phyloP scores from a whole-genome alignment of 148 eudicot species.

The Dysphania ambrosioides region DNA sequence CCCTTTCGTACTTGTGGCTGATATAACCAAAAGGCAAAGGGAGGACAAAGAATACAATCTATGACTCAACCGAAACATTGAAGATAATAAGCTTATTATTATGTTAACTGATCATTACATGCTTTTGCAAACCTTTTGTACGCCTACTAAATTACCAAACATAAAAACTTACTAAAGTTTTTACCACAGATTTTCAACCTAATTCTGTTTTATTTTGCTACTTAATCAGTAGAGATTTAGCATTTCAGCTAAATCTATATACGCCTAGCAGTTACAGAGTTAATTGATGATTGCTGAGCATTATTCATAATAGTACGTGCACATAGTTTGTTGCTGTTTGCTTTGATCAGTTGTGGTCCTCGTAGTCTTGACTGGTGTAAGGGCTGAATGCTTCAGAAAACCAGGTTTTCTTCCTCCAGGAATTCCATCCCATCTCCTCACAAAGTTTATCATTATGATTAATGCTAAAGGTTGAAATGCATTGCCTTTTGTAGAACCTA shows the following conservation, averaged over 20 bases:
- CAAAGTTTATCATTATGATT: slow-evolving; percentile 82
- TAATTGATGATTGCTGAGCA: neutral
- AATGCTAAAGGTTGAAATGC: slow-evolving; percentile 90
- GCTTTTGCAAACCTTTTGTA: neutral
- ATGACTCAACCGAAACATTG: neutral
- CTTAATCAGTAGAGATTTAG: slow-evolving; percentile 1
- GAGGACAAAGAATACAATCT: neutral
- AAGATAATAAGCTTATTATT: neutral
- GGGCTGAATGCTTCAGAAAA: slow-evolving; percentile 80
- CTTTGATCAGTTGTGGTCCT: neutral
- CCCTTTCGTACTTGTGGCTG: neutral
- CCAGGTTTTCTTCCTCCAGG: slow-evolving; percentile 84
- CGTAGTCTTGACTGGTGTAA: slow-evolving; percentile 74
- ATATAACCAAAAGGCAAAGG: neutral
- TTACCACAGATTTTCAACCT: slow-evolving; percentile 1
- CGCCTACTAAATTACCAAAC: neutral
- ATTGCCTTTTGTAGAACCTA: slow-evolving; percentile 77
- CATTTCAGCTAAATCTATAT: neutral
- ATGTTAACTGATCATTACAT: neutral
- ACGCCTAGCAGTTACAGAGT: neutral
- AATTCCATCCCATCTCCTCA: slow-evolving; percentile 83
- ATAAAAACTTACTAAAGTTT: neutral
- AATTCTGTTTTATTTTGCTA: neutral
- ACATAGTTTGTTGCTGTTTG: neutral
- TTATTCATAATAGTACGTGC: neutral